These are phyloP conservation scores for Tolypocladium ovalisporum DNA, from an alignment of 2,329 filamentous ascomycete genomes.

Conservation along the genomic window DNA sequence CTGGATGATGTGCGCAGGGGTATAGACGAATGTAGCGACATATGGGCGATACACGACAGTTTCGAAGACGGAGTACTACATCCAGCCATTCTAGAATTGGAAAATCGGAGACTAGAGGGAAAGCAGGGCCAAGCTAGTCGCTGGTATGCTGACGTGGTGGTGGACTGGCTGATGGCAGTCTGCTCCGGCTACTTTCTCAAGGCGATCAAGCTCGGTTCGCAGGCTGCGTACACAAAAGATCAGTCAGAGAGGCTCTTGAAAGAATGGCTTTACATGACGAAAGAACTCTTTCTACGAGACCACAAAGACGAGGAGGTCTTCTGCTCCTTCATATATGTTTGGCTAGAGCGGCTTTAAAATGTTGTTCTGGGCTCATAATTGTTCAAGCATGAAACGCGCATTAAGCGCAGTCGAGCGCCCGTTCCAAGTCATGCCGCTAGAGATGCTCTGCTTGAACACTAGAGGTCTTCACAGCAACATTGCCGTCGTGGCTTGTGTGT, in stretches of 20 bases:
- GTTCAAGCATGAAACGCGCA: too few species aligned
- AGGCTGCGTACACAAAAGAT: background rate
- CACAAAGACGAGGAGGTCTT: background rate
- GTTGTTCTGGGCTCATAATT: too few species aligned
- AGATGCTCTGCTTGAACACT: too few species aligned
- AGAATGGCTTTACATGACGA: background rate
- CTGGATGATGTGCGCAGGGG: background rate
- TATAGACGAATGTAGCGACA: background rate
- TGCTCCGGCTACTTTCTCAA: background rate
- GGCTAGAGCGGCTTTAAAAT: background rate
- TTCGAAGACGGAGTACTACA: background rate
- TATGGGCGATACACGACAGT: background rate
- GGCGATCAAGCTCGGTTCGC: background rate
- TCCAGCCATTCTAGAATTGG: background rate
- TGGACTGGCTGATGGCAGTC: conserved; percentile 1
- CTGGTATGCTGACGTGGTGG: background rate
- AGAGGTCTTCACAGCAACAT: too few species aligned
- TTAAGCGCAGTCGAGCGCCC: too few species aligned
- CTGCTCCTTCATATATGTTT: background rate
- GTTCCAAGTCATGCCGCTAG: too few species aligned
- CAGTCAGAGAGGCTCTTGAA: background rate
- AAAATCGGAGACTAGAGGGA: background rate
- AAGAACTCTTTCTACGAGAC: background rate
- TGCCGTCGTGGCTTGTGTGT: too few species aligned
- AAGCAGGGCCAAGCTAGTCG: background rate